Base-by-base conservation (phyloP, 495 filamentous ascomycete genomes). In the Amniculicola lignicola region DNA sequence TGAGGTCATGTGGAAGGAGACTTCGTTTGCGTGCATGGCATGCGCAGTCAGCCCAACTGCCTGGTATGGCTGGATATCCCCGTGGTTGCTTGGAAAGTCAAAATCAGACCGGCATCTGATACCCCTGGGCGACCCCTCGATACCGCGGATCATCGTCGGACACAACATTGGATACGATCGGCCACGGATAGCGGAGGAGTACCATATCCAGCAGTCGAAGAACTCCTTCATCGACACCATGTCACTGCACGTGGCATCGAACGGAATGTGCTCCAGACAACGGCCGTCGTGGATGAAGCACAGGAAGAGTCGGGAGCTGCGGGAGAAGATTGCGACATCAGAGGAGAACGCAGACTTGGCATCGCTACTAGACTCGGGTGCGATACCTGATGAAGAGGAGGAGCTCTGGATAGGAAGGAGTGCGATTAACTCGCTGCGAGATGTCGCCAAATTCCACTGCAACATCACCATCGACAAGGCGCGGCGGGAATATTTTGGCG, bases 221-320 rank as follows among this genome's bases (percentile, higher is more conserved):
- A 97, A 88, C 60, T 88, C 81, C 36, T 99, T 95, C 64, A 68
- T 99, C 22, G 93, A 99, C 73, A 99, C 93, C 2, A 99, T 99
- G 93, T 96, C 90, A 7, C 76, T 99, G 44, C 93, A 99, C 67
- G 91, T 96, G 6, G 93, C 93, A 11, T 91, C 96, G 7, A 99
- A 99, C 64, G 93, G 93, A 25, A 99, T 99, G 93, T 99, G 93
- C 67, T 96, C 93, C 9, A 86, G 86, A 49, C 93, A 99, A 69
- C 79, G 93, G 44, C 93, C 93, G 7, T 93, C 88, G 0, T 99
- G 93, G 93, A 87, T 95, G 84, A 93, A 90, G 59, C 87, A 94
- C 64, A 86, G 88, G 63, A 99, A 99, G 67, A 86, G 83, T 57
- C 81, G 84, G 60, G 91, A 96, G 59, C 63, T 95, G 40, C 75